Base-by-base conservation (phyloP, 2,329 filamentous ascomycete species). In the Cytospora mali region DNA sequence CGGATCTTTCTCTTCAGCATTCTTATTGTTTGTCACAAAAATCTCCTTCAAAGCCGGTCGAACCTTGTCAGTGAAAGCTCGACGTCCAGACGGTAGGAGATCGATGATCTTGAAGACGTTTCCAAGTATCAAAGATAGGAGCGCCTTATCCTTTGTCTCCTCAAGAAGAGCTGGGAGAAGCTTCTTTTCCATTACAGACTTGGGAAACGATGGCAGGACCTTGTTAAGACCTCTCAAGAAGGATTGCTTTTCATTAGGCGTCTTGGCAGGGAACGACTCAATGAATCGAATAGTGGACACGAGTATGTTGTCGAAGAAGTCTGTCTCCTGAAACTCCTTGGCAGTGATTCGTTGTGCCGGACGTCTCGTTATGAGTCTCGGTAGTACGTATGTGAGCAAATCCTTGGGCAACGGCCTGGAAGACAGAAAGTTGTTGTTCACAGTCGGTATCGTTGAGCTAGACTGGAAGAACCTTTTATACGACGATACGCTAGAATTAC, bases 231-330 rank as follows among this genome's bases (percentile, higher is more conserved):
- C 95, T 60, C 92, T 87, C 84, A 99, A 86, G 73, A 99, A 99
- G 62, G 93, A 89, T 7, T 89, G 84, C 74, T 99, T 99, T 72
- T 99, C 95, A 66, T 87, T 91, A 0, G 91, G 84, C 1, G 93
- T 97, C 78, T 99, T 99, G 35, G 92, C 91, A 0, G 95, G 94
- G 64, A 99, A 86, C 0, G 88, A 85, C 70, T 99, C 95, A 28
- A 99, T 80, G 72, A 99, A 99, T 14, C 95, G 91, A 66, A 99
- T 97, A 0, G 95, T 97, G 0, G 93, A 97, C 25, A 99, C 92
- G 5, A 99, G 81, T 52, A 98, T 91, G 71, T 98, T 99, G 76
- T 99, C 93, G 73, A 99, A 99, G 73, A 96, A 99, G 68, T 92
- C 88, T 71, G 93, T 96, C 74, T 97, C 87, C 72, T 99, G 95